Evolutionary conservation across 768 basidiomycete species (phyloP), one percentile per base, ranked within the genome.

Genomic region (Pleurotus ostreatus): DNA sequence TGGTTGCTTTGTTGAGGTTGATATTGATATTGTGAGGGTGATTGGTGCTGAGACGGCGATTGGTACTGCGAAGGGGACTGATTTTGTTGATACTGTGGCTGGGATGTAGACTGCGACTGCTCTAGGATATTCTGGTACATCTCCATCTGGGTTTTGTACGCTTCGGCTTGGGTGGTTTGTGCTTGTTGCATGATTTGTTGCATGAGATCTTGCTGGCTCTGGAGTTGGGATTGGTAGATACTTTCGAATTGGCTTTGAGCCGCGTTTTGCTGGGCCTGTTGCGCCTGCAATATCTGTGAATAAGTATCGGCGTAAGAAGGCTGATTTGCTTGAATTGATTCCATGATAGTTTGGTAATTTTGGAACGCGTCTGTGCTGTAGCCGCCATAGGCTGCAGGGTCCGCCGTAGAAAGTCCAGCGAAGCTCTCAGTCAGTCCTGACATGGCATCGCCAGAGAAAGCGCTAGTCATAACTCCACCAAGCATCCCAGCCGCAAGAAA

Each of bases 1-100:
- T 55, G 43, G 18, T 60, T 45, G 37, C 40, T 41, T 34, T 62
- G 59, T 46, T 65, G 59, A 30, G 63, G 57, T 56, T 61, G 63
- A 43, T 63, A 51, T 40, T 60, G 58, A 46, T 52, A 25, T 46
- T 62, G 57, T 15, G 54, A 16, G 51, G 51, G 4, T 45, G 52
- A n/a, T 45, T 62, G 59, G 13, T 45, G 30, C 30, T 34, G 30
- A 46, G 55, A 43, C 41, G 57, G 52, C 46, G 61, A 60, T 47
- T 61, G 57, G 43, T 58, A 52, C 49, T 64, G 53, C 3, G 41
- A n/a, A 16, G 41, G 39, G 13, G 51, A 41, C 44, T 62, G 61
- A 26, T 60, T 60, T 9, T 58, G 55, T 18, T 62, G 58, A 34
- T 52, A 23, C 41, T 53, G 39, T 18, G 56, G 46, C 45, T 51